Evolutionary conservation across 2,329 filamentous ascomycete genomes (phyloP).

Genomic region (Aspergillus piperis): DNA sequence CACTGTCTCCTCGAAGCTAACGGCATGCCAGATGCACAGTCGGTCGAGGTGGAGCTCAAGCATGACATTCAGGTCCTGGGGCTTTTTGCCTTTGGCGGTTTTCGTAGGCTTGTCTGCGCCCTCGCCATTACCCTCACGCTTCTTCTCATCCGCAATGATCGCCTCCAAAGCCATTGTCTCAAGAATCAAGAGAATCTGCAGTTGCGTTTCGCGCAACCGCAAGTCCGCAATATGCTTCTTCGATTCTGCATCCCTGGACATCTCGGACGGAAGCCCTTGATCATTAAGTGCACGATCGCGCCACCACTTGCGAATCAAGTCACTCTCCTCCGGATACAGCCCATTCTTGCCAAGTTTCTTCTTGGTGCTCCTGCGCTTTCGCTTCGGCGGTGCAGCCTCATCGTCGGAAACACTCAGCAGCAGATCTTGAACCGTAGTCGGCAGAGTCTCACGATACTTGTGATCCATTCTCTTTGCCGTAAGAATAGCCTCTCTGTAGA

Average conservation of each 20-base stretch:
- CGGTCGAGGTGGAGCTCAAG: constrained; percentile 52
- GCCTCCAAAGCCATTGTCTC: constrained; percentile 50
- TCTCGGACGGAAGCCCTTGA: constrained; percentile 27
- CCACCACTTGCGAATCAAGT: constrained; percentile 50
- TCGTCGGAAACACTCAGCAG: constrained; percentile 41
- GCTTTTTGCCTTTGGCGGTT: constrained; percentile 38
- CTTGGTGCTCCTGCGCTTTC: constrained; percentile 41
- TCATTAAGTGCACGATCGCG: constrained; percentile 37
- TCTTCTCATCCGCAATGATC: constrained; percentile 22
- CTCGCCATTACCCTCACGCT: constrained; percentile 20
- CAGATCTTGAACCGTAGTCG: constrained; percentile 41
- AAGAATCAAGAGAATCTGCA: constrained; percentile 53
- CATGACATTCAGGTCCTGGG: constrained; percentile 45
- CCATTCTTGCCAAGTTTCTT: constrained; percentile 50
- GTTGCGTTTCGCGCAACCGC: constrained; percentile 50
- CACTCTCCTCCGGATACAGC: constrained; percentile 48
- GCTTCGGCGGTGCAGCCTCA: constrained; percentile 26
- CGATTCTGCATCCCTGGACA: constrained; percentile 38
- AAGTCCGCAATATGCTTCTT: constrained; percentile 47
- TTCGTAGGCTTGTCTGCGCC: constrained; percentile 19
- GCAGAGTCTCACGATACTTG: constrained; percentile 50
- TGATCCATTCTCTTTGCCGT: constrained; percentile 50
- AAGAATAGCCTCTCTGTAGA: constrained; percentile 46
- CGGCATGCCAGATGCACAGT: constrained; percentile 54
- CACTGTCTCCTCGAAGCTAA: constrained; percentile 42